Base-by-base conservation (phyloP, 129 eudicot genomes). In the Flaveria ramosissima region DNA sequence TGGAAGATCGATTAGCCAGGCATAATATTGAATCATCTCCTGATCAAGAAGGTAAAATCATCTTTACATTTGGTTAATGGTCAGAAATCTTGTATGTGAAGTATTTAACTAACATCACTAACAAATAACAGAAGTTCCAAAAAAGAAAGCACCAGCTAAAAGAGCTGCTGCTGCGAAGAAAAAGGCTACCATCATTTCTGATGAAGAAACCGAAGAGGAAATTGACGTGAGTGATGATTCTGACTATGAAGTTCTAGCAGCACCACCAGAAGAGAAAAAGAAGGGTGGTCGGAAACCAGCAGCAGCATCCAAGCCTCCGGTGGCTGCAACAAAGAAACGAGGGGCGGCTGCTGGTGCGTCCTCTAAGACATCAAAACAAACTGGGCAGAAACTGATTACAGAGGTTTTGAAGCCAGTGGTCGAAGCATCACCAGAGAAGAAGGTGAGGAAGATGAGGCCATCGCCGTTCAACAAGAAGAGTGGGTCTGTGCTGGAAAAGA, bases 391-490 rank as follows among this genome's bases (percentile, higher is more conserved):
- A 61, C 68, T 88, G 83, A 90, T 90, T 39, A 84, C 92, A 0
- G 91, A 90, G 2, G 89, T 80, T 47, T 63, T 90, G 24, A 86
- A 87, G 86, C 87, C 86, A 9, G 84, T 83, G 6, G 89, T 85
- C 15, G 88, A 83, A 19, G 57, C 79, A 6, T 93, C 98, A 1
- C 98, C 97, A 9, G 97, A 91, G 64, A 89, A 83, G 84, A 94
- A 94, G 82, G 93, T 94, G 61, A 91, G 98, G 89, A 91, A 84
- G 77, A 94, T 91, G 97, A 89, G 98, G 68, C 85, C 83, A 1
- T 94, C 98, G 1, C 98, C 98, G 0, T 94, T 94, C 55, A 91
- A 94, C 85, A 94, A 94, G 84, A 94, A 91, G 30, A 94, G 98
- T 39, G 88, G 96, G 26, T 90, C 97, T 19, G 68, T 91, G 50